Base-by-base conservation (phyloP, 148 eudicot species). In the Silene latifolia region DNA sequence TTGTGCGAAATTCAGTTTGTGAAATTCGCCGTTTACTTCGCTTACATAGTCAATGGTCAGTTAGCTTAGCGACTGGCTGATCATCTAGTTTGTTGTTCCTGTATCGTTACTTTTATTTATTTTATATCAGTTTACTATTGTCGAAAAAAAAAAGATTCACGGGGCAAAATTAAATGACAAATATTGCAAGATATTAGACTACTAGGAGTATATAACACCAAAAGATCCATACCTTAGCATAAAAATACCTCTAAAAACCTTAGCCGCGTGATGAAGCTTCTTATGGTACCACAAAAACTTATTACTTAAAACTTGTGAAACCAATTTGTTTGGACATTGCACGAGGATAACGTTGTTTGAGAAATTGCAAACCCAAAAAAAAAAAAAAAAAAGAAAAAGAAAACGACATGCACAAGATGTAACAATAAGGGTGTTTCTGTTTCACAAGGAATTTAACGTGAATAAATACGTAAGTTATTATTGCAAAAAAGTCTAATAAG, bases 281-380 rank as follows among this genome's bases (percentile, higher is more conserved):
- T 47, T 44, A 24, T 51, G 11, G 20, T 70, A 39, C 69, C 69
- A 39, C n/a, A 9, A 24, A 14, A n/a, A 69, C 11, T 51, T 3
- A 12, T n/a, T n/a, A 51, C 1, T 51, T 13, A 39, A 14, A 47
- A 12, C 58, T 69, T 12, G 72, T 69, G 72, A 69, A 63, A 47
- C 15, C 54, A 69, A 46, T 46, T 47, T 47, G 72, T 69, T 48
- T 47, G 53, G n/a, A 18, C 21, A 35, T n/a, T 25, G 24, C 73
- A 70, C 73, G 73, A 72, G 75, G 58, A 25, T 72, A 58, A 58
- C 65, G 66, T 42, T 73, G 76, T 39, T 39, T 60, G 67, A 60
- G 21, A 61, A 60, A 24, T 60, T 73, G 39, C 63, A 44, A 60
- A 21, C 29, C 56, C 14, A 60, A 73, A 27, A 14, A 20, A 14